Conservation (phyloP, 495 filamentous ascomycete species). For the Aspergillus egyptiacus region DNA sequence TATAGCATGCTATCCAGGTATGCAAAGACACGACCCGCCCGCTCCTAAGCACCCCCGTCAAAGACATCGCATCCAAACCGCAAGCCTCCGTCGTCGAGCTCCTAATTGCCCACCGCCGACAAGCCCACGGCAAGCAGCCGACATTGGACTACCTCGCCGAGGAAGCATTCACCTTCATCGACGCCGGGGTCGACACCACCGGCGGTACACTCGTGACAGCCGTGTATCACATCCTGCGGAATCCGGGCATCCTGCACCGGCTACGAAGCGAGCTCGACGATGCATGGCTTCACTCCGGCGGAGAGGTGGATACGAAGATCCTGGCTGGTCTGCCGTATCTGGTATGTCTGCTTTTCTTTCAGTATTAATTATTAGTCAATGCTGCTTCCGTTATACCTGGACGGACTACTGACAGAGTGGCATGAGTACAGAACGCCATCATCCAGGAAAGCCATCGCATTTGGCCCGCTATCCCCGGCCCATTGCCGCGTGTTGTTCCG, state of each 20-base stretch:
- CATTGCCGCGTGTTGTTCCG: neutral
- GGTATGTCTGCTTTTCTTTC: neutral
- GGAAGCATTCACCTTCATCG: slow-evolving; percentile 1
- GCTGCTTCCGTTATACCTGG: too few species aligned
- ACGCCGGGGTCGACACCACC: neutral
- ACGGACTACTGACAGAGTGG: neutral
- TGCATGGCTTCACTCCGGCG: neutral
- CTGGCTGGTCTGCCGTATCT: neutral
- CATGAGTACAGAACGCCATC: neutral
- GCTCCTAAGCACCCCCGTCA: neutral
- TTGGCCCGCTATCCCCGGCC: neutral
- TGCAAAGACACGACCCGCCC: neutral
- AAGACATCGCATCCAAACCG: too few species aligned
- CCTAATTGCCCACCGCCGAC: neutral
- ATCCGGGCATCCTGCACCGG: neutral
- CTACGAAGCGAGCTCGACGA: neutral
- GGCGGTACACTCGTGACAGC: neutral
- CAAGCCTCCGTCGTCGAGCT: neutral
- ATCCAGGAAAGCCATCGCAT: slow-evolving; percentile 1
- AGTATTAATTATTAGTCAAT: too few species aligned
- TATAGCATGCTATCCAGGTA: neutral
- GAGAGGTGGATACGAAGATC: neutral
- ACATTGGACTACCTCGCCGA: neutral
- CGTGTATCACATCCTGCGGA: neutral
- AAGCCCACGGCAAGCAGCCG: neutral